These are phyloP conservation scores for Didymellaceae sp. DNA, from an alignment of 2,329 filamentous ascomycete species.

Conservation along the genomic window DNA sequence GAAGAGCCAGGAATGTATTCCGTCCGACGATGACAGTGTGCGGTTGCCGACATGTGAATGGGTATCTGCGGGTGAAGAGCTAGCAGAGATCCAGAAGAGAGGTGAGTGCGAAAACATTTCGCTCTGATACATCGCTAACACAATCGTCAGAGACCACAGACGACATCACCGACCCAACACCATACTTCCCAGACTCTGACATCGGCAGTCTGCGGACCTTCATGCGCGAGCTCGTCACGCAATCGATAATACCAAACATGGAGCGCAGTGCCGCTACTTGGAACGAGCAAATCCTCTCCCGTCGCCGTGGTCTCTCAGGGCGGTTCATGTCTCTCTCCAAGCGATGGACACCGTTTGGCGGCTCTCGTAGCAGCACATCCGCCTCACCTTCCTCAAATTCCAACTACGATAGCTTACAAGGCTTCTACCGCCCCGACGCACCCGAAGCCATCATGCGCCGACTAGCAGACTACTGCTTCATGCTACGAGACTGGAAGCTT, in stretches of 20 bases:
- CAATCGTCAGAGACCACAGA: conserved; percentile 65
- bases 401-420: conserved; percentile 79
- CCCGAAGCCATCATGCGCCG: conserved; percentile 93
- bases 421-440: conserved; percentile 83
- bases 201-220: conserved; percentile 87
- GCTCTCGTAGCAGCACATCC: conserved; percentile 62
- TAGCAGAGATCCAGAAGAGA: conserved; percentile 73
- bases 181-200: conserved; percentile 91
- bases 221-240: conserved; percentile 91
- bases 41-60: conserved; percentile 83
- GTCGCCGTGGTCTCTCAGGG: conserved; percentile 84
- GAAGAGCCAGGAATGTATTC: conserved; percentile 81
- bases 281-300: conserved; percentile 97
- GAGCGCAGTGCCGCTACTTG: conserved; percentile 87
- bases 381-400: conserved; percentile 60
- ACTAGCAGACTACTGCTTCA: conserved; percentile 92
- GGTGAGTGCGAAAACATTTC: conserved; percentile 47
- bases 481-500: conserved; percentile 95
- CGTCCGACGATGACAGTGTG: conserved; percentile 90
- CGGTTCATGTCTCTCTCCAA: conserved; percentile 95
- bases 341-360: conserved; percentile 84
- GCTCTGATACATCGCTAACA: conserved; percentile 18
- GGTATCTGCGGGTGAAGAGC: conserved; percentile 85
- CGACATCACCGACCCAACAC: conserved; percentile 72
- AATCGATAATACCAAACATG: conserved; percentile 95